Conservation (phyloP, 2,329 filamentous ascomycete species). For the Claviceps cyperi region DNA sequence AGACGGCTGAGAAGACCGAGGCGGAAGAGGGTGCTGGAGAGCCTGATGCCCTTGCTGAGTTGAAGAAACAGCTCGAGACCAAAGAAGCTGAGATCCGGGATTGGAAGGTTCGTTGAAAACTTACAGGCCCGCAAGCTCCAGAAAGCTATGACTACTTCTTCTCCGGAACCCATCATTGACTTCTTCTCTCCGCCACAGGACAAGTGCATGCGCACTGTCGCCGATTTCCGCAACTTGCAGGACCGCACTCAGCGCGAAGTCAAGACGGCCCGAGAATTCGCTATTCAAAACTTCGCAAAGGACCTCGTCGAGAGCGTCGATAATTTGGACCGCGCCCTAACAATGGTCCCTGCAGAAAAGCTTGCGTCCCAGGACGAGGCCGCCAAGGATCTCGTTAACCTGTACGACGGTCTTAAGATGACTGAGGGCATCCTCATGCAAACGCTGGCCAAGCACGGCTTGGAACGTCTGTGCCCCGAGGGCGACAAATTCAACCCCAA, state of each 20-base stretch:
- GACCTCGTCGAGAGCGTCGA: constrained; percentile 92
- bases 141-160: not conserved
- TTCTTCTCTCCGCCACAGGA: constrained; percentile 44
- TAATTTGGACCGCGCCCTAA: constrained; percentile 87
- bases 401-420: constrained; percentile 90
- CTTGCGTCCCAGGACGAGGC: constrained; percentile 41
- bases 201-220: constrained; percentile 83
- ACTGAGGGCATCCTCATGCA: constrained; percentile 77
- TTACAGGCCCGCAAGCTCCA: not conserved
- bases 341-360: constrained; percentile 62
- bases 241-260: constrained; percentile 86
- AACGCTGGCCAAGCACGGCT: constrained; percentile 84
- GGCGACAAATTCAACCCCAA: constrained; percentile 91
- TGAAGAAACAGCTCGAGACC: constrained; percentile 37
- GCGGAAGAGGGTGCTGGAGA: constrained; percentile 15
- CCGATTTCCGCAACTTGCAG: constrained; percentile 96
- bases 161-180: not conserved
- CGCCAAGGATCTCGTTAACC: constrained; percentile 57
- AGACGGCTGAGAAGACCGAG: constrained; percentile 6
- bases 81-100: constrained; percentile 47
- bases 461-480: constrained; percentile 75
- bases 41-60: constrained; percentile 24
- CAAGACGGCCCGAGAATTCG: constrained; percentile 76
- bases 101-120: constrained; percentile 54
- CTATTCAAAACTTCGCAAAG: constrained; percentile 88